These are phyloP conservation scores for Malus hybrid DNA, from an alignment of 331 rosid species.

Conservation along the genomic window DNA sequence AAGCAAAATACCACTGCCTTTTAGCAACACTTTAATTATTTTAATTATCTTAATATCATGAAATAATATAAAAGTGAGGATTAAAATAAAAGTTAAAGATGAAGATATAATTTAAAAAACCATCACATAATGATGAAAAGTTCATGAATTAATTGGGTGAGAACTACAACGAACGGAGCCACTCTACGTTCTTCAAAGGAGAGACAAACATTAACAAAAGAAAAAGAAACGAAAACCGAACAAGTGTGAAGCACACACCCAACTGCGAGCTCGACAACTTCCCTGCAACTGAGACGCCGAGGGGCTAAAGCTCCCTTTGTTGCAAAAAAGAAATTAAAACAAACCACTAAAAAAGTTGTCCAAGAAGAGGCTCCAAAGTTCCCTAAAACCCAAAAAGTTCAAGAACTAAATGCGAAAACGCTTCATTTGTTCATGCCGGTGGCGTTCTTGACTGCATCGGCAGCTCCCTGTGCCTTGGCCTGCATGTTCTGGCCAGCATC, in stretches of 20 bases:
- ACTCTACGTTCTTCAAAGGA: background rate
- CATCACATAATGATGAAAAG: too few species aligned
- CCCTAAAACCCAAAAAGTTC: background rate
- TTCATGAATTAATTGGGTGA: background rate
- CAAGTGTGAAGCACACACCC: background rate
- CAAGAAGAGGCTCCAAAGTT: background rate
- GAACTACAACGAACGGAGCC: background rate
- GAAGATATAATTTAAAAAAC: too few species aligned
- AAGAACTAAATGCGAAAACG: background rate
- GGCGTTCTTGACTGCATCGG: constrained; percentile 61
- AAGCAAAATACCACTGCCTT: too few species aligned
- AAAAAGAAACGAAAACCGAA: background rate
- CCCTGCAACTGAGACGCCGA: too few species aligned
- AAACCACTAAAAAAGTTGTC: background rate
- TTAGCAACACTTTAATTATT: too few species aligned
- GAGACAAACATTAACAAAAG: background rate
- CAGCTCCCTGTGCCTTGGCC: constrained; percentile 53
- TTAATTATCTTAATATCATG: too few species aligned
- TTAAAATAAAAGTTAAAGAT: too few species aligned
- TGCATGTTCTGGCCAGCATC: constrained; percentile 30
- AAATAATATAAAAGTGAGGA: too few species aligned
- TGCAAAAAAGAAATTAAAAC: background rate
- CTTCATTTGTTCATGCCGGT: constrained; percentile 53
- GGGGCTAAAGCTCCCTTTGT: background rate
- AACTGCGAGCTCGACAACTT: background rate